Evolutionary conservation across 2,329 filamentous ascomycete species (phyloP), one percentile per base, ranked within the genome.

Genomic region (Aspergillus japonicus): DNA sequence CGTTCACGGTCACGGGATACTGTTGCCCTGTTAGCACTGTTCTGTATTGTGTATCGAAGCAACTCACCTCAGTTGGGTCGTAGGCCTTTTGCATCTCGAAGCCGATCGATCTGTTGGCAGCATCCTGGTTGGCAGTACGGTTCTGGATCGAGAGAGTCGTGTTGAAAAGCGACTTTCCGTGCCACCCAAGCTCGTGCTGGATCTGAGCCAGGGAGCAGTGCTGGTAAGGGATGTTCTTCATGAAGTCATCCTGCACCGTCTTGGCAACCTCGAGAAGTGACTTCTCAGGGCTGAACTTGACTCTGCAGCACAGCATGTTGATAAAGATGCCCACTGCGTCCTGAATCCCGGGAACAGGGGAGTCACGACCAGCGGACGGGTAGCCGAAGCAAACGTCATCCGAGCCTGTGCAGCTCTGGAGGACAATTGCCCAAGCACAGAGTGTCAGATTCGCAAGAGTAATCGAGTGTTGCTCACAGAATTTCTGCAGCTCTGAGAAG

Each of bases 261-360:
- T 78, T 77, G 0, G 82, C 71, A 0, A 78, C 68, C 11, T 80
- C 75, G 2, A 67, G 60, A 10, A 84, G 66, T 12, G 68, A 69
- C 50, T 66, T 73, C 56, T 50, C 75, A 57, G 65, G 71, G 56
- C 51, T 70, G 58, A 68, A 81, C 64, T 57, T 73, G 4, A 84
- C 72, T 5, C 80, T 77, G 59, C 79, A 83, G 50, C 83, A 79
- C 2, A 86, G 75, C 78, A 85, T 84, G 56, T 83, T 84, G 60
- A 85, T 81, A 51, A 85, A 82, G 14, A 75, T 72, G 4, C 81
- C 81, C 48, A 82, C 77, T 21, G 78, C 77, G 26, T 78, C 74
- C 51, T 81, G 73, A 11, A 83, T 78, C 2, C 75, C 75, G 5
- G 75, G 68, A 8, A 83, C 69, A 2, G 79, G 77, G 14, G 78